Conservation (phyloP, 208 protist genomes). For the Phytomonas sp. region DNA sequence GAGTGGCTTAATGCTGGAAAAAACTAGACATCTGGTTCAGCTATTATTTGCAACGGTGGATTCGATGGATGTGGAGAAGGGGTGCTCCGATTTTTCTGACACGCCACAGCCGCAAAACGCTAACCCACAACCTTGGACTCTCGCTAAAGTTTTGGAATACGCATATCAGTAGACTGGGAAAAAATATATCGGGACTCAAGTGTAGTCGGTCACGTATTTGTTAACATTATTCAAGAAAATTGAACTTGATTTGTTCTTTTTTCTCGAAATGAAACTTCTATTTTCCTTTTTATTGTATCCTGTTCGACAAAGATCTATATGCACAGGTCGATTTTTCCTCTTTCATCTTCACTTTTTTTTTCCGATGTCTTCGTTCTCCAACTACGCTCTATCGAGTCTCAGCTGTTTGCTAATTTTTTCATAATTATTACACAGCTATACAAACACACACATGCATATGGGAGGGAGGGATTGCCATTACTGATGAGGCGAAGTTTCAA, state of each 20-base stretch:
- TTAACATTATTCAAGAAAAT: not conserved
- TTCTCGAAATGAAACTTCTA: not conserved
- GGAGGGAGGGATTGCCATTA: not conserved
- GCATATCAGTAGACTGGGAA: not conserved
- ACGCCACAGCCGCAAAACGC: not conserved
- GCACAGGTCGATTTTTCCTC: not conserved
- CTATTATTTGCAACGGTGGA: not conserved
- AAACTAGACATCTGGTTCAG: not conserved
- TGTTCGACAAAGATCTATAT: not conserved
- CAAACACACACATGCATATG: not conserved
- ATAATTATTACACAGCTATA: not conserved
- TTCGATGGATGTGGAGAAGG: not conserved
- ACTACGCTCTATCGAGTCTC: not conserved
- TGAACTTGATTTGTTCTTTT: not conserved
- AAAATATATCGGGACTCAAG: not conserved
- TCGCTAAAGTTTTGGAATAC: not conserved
- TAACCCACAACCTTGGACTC: not conserved
- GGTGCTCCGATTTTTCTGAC: not conserved
- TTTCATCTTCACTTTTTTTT: slow-evolving; percentile 8
- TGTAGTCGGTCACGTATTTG: not conserved
- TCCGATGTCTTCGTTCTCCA: not conserved
- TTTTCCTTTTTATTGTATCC: slow-evolving; percentile 1
- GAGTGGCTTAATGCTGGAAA: not conserved
- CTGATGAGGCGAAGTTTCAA: not conserved
- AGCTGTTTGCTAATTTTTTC: not conserved